A percentile compares a stretch with the other conserved stretches of the same genome.
Evolutionary conservation across 1,284 basidiomycete genomes (phyloP).

Genomic region (Sparassis latifolia): DNA sequence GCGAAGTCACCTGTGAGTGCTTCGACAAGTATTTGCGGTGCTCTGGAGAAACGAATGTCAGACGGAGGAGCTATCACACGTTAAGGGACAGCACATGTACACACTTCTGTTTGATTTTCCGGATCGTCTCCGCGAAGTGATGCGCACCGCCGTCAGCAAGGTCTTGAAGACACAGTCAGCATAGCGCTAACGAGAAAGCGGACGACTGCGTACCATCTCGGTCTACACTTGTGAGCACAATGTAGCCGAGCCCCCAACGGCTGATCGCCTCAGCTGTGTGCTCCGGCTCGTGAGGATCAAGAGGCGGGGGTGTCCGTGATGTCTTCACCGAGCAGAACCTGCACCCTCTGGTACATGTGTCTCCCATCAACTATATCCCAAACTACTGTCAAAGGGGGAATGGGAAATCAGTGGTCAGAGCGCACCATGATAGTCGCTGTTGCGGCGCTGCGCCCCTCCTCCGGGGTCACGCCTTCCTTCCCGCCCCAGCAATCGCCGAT

Average conservation of each 20-base stretch:
- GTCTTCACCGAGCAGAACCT: conserved; percentile 99
- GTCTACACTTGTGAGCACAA: conserved; percentile 96
- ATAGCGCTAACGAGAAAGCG: neutral
- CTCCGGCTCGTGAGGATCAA: conserved; percentile 97
- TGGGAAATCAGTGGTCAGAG: neutral
- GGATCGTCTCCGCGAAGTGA: conserved; percentile 94
- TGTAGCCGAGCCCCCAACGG: conserved; percentile 97
- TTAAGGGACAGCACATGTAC: conserved; percentile 14
- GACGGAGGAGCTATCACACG: neutral
- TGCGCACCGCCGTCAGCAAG: conserved; percentile 87
- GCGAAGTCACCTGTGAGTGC: conserved; percentile 95
- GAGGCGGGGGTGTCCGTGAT: conserved; percentile 77
- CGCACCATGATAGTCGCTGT: conserved; percentile 98
- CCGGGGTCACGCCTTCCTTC: conserved; percentile 64
- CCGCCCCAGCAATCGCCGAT: conserved; percentile 99
- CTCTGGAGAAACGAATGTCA: conserved; percentile 38
- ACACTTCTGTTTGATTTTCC: conserved; percentile 92
- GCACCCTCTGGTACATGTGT: conserved; percentile 97
- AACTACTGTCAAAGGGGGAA: neutral
- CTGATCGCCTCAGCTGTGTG: conserved; percentile 98
- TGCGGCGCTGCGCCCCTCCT: conserved; percentile 75
- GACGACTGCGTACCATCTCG: conserved; percentile 69
- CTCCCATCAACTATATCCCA: conserved; percentile 86
- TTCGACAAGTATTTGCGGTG: conserved; percentile 93
- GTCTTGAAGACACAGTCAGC: conserved; percentile 43